Base-by-base conservation (phyloP, 352 stramenopile species). In the Aphanomyces astaci region DNA sequence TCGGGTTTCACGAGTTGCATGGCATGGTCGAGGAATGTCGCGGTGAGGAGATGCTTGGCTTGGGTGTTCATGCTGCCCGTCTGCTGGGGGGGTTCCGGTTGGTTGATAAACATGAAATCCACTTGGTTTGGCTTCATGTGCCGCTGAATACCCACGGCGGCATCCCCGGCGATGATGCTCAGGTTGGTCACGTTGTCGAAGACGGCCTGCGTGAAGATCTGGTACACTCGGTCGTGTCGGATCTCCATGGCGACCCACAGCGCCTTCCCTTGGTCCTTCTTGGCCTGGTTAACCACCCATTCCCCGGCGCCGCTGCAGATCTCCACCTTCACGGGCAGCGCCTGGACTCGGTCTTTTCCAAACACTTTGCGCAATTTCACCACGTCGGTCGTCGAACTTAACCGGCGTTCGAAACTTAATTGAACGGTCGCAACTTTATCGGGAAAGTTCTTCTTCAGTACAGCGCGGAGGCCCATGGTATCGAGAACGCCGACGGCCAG, bases 51-150 rank as follows among this genome's bases (percentile, higher is more conserved):
- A 60, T 75, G 71, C 28, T 51, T 49, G 4, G 33, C 55, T 66
- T 62, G 56, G 17, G 64, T 49, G 28, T 52, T 68, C 49, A n/a
- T 52, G 36, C 27, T 52, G 19, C 64, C 65, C 7, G 53, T 73
- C 25, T 70, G 64, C 32, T 69, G 33, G 2, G 71, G 71, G 22
- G 71, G 71, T 45, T 75, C 71, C 19, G 71, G 71, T 17, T 60
- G 60, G 56, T 73, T 73, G 19, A 67, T 46, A 72, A 71, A 73
- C 10, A 73, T 64, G 10, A 60, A 46, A 43, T 64, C 53, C 22
- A 70, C 66, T 30, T 43, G 28, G 13, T 24, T 45, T 1, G 55
- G 10, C 0, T 32, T 45, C 10, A 75, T 53, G 25, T 51, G 43
- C 19, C 5, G 9, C 15, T 25, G 30, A 4, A 75, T 3, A 10